phyloP scores from a whole-genome alignment of 148 eudicot species.

The Nepenthes mirabilis region DNA sequence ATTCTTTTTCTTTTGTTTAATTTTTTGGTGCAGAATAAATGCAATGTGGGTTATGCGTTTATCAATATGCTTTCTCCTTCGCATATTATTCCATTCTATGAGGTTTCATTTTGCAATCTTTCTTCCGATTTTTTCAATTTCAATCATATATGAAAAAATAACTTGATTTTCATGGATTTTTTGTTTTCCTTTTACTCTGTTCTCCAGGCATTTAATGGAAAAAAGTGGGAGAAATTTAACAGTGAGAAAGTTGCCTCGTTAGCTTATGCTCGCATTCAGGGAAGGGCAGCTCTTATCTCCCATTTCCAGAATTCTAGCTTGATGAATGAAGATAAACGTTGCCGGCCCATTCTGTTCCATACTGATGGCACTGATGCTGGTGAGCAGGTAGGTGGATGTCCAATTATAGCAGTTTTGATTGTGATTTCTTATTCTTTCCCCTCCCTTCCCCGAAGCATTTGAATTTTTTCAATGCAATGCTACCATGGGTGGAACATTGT shows the following conservation, averaged over 20 bases:
- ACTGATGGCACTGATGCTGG: slow-evolving; percentile 51
- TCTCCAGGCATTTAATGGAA: slow-evolving; percentile 72
- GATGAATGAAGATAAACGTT: slow-evolving; percentile 93
- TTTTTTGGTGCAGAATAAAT: slow-evolving; percentile 63
- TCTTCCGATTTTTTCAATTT: not conserved
- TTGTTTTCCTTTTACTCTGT: not conserved
- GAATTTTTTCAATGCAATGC: no score
- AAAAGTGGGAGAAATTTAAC: slow-evolving; percentile 92
- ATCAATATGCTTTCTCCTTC: slow-evolving; percentile 85
- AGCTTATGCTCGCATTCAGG: slow-evolving; percentile 92
- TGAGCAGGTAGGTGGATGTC: slow-evolving; percentile 38
- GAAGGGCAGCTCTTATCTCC: slow-evolving; percentile 61
- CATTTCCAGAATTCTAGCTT: slow-evolving; percentile 91
- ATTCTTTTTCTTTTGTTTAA: slow-evolving; percentile 3
- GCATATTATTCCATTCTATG: slow-evolving; percentile 62
- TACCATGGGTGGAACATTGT: no score
- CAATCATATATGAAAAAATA: no score
- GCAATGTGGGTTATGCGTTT: slow-evolving; percentile 96
- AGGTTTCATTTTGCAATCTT: slow-evolving; percentile 30
- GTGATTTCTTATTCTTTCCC: not conserved
- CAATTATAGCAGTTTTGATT: not conserved
- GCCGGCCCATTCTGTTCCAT: slow-evolving; percentile 74
- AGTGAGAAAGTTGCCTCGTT: slow-evolving; percentile 87
- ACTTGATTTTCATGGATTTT: not conserved
- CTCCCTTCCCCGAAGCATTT: no score